phyloP scores from a whole-genome alignment of 352 stramenopile species.

The Thraustochytrium sp. region DNA sequence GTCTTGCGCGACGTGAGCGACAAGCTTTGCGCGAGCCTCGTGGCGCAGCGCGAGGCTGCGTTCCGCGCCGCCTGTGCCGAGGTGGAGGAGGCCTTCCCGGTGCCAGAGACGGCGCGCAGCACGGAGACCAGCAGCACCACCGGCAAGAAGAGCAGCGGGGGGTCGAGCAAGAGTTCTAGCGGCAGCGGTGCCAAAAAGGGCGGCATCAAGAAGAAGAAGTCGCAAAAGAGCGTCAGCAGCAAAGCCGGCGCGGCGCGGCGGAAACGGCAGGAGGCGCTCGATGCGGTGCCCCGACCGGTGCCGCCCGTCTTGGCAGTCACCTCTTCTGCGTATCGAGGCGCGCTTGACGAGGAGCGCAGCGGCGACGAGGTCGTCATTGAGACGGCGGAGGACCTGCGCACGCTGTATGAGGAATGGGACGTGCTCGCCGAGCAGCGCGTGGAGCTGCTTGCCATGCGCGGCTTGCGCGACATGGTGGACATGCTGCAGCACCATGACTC shows the following conservation, averaged over 20 bases:
- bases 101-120: neutral
- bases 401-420: neutral
- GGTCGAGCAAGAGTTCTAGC: neutral
- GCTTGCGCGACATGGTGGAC: neutral
- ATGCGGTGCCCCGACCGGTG: neutral
- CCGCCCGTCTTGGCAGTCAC: neutral
- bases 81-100: neutral
- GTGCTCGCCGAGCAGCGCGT: neutral
- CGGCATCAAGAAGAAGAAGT: neutral
- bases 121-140: neutral
- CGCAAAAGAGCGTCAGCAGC: neutral
- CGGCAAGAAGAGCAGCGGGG: neutral
- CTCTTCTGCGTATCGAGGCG: neutral
- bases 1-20: neutral
- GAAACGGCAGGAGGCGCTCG: constrained; percentile 7
- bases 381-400: neutral
- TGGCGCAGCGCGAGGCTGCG: neutral
- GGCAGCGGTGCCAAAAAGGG: neutral
- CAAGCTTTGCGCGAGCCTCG: neutral
- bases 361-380: neutral
- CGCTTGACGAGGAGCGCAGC: neutral
- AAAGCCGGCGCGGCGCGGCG: neutral
- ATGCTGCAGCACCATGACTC: neutral
- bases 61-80: neutral
- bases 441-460: neutral